Conservation (phyloP, 2,329 filamentous ascomycete genomes). For the Neoarthrinium moseri region DNA sequence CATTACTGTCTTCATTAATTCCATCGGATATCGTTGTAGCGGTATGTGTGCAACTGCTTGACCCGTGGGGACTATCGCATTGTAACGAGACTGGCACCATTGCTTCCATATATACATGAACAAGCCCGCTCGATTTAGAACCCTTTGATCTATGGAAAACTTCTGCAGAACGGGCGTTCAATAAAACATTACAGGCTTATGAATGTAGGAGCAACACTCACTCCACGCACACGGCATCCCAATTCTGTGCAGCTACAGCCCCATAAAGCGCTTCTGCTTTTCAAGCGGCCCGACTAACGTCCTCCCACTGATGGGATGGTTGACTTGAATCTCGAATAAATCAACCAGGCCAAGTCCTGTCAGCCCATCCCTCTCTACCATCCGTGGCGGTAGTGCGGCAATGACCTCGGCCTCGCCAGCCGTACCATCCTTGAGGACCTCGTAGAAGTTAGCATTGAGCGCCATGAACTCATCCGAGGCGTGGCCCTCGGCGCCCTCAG, state of each 20-base stretch:
- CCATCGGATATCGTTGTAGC: no score
- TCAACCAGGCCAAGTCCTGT: slow-evolving; percentile 1
- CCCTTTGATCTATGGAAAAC: no score
- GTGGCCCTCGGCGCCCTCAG: slow-evolving; percentile 9
- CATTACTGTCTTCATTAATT: no score
- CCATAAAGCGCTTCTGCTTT: slow-evolving; percentile 10
- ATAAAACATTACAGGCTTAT: no score
- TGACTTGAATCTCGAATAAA: slow-evolving; percentile 8
- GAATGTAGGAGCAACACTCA: no score
- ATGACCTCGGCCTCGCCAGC: slow-evolving; percentile 7
- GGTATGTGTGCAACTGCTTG: no score
- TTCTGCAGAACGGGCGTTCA: no score
- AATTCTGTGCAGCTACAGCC: neutral
- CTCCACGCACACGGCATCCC: neutral
- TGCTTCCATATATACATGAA: no score
- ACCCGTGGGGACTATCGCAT: no score
- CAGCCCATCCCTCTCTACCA: neutral
- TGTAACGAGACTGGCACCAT: no score
- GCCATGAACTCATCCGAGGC: slow-evolving; percentile 8
- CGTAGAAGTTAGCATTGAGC: slow-evolving; percentile 12
- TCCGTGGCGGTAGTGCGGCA: neutral
- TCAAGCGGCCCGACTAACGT: slow-evolving; percentile 11
- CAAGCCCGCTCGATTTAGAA: no score
- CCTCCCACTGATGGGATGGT: slow-evolving; percentile 12
- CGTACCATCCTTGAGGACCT: slow-evolving; percentile 7